These are phyloP conservation scores for Penicillium expansum DNA, from an alignment of 2,329 filamentous ascomycete genomes.

Conservation along the genomic window DNA sequence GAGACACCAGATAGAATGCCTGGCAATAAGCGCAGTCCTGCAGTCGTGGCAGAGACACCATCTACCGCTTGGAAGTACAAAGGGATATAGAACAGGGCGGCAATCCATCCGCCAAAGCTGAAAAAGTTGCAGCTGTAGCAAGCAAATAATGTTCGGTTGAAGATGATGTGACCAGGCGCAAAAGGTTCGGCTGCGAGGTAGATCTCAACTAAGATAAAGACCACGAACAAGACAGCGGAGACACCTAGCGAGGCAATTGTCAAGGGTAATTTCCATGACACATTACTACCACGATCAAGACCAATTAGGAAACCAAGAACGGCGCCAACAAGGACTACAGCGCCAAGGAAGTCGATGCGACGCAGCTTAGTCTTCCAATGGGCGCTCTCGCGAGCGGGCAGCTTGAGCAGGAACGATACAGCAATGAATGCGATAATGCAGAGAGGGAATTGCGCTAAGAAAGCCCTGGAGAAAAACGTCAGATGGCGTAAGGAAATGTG, in stretches of 20 bases:
- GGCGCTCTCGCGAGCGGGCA: slow-evolving; percentile 57
- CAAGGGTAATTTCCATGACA: slow-evolving; percentile 61
- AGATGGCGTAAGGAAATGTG: slow-evolving; percentile 5
- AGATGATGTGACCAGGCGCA: slow-evolving; percentile 70
- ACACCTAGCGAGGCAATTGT: slow-evolving; percentile 58
- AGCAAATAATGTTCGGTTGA: slow-evolving; percentile 63
- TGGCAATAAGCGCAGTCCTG: slow-evolving; percentile 66
- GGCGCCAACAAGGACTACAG: slow-evolving; percentile 62
- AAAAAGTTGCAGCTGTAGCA: slow-evolving; percentile 73
- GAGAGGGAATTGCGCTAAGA: slow-evolving; percentile 67
- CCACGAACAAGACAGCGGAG: slow-evolving; percentile 58
- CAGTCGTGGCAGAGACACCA: slow-evolving; percentile 60
- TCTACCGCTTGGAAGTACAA: slow-evolving; percentile 74
- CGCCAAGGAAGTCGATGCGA: slow-evolving; percentile 72
- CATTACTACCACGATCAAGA: slow-evolving; percentile 70
- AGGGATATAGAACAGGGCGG: slow-evolving; percentile 69
- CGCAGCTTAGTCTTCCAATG: slow-evolving; percentile 65
- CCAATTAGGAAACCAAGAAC: slow-evolving; percentile 66
- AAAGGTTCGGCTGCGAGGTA: slow-evolving; percentile 69
- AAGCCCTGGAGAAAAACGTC: slow-evolving; percentile 53
- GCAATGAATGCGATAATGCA: slow-evolving; percentile 64
- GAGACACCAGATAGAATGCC: slow-evolving; percentile 60
- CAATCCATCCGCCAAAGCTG: slow-evolving; percentile 59
- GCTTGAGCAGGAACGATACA: slow-evolving; percentile 61
- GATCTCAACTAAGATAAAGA: slow-evolving; percentile 69